phyloP scores from a whole-genome alignment of 257 asterid species.

The Solanum verrucosum region DNA sequence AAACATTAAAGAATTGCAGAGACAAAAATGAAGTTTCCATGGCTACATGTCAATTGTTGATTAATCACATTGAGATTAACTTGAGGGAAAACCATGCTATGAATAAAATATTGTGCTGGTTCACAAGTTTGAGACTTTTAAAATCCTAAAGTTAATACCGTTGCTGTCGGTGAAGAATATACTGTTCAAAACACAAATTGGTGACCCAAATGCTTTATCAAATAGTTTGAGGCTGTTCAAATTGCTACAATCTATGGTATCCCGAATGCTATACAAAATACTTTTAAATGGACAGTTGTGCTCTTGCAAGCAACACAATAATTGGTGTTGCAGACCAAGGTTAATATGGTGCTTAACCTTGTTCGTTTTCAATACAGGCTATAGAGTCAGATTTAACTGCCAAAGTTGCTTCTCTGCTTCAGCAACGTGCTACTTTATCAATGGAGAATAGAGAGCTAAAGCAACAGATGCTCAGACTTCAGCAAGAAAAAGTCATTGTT shows the following conservation, averaged over 20 bases:
- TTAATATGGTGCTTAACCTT: neutral
- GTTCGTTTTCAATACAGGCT: constrained; percentile 29
- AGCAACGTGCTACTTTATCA: constrained; percentile 46
- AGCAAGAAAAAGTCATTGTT: constrained; percentile 44
- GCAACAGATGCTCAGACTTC: constrained; percentile 45
- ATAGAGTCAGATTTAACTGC: constrained; percentile 55
- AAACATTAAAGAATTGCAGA: neutral
- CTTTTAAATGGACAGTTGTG: neutral
- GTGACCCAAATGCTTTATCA: neutral
- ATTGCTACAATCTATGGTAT: neutral
- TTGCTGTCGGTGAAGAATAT: neutral
- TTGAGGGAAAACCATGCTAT: neutral
- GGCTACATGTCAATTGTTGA: neutral
- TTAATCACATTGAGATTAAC: neutral
- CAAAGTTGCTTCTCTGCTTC: constrained; percentile 44
- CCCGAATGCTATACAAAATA: neutral
- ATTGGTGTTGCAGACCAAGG: neutral
- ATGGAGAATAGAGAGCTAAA: constrained; percentile 61
- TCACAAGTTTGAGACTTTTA: neutral
- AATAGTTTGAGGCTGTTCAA: neutral
- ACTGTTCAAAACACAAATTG: neutral
- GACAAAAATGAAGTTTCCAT: neutral
- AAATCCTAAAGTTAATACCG: neutral
- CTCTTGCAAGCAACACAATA: neutral
- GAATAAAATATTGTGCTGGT: neutral